A percentile compares a stretch with the other conserved stretches of the same genome.
phyloP scores from a whole-genome alignment of 164 flowering plant genomes.

The Tetrastigma voinierianum region DNA sequence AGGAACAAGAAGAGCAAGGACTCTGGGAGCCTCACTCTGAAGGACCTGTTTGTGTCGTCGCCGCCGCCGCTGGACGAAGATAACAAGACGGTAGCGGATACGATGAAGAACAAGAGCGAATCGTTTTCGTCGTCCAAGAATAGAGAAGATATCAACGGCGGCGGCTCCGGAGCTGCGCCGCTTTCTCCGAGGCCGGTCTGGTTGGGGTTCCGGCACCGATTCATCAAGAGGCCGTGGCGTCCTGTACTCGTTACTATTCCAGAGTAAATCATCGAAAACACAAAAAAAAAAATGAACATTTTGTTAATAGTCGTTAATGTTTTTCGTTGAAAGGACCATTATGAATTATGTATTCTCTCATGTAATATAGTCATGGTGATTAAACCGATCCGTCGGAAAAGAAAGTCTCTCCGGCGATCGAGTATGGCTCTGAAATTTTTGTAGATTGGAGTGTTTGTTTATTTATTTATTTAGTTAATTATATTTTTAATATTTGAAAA shows the following conservation, averaged over 20 bases:
- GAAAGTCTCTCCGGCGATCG: too few relatives aligned
- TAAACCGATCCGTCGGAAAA: too few relatives aligned
- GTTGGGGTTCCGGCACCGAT: slow-evolving; percentile 52
- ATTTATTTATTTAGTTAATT: too few relatives aligned
- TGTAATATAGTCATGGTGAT: too few relatives aligned
- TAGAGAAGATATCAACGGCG: background rate
- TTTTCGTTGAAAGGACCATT: too few relatives aligned
- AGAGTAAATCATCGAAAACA: slow-evolving; percentile 18
- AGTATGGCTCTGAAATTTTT: too few relatives aligned
- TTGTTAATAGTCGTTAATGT: too few relatives aligned
- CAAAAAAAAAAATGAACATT: too few relatives aligned
- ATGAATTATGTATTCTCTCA: too few relatives aligned
- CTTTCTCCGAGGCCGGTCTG: slow-evolving; percentile 24
- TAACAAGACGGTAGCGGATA: background rate
- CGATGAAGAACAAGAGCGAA: background rate
- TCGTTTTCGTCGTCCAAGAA: background rate
- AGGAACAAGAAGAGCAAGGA: background rate
- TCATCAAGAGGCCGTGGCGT: slow-evolving; percentile 64
- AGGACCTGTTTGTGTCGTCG: slow-evolving; percentile 10
- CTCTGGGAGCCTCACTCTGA: background rate
- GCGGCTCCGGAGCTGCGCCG: background rate
- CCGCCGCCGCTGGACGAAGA: background rate
- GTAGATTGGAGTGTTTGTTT: too few relatives aligned
- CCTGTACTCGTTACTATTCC: slow-evolving; percentile 59
- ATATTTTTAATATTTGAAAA: too few relatives aligned